Conservation (phyloP, 768 basidiomycete species). For the Neoboletus subvelutipes region DNA sequence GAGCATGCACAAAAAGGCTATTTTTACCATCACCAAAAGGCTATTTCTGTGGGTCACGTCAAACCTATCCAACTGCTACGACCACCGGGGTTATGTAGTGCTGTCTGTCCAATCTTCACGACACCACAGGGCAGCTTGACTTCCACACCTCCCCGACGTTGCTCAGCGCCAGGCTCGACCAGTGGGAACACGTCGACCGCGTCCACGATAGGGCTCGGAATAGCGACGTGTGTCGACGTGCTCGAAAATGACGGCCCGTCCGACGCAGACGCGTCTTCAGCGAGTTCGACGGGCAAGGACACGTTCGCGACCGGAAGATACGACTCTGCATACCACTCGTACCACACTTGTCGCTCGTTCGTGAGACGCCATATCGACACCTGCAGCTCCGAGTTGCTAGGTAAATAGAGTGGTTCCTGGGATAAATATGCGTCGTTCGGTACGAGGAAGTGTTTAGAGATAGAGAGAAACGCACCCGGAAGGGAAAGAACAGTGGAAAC, state of each 20-base stretch:
- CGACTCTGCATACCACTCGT: constrained; percentile 97
- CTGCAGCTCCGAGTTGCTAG: constrained; percentile 87
- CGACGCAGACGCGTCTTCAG: constrained; percentile 15
- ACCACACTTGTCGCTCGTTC: constrained; percentile 90
- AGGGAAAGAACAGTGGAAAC: constrained; percentile 97
- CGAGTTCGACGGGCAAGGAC: constrained; percentile 20
- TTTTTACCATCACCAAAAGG: background rate
- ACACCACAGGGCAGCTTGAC: constrained; percentile 37
- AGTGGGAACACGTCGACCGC: constrained; percentile 47
- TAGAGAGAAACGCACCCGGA: constrained; percentile 58
- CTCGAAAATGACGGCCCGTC: constrained; percentile 28
- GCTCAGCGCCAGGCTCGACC: constrained; percentile 11
- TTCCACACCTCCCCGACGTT: constrained; percentile 8
- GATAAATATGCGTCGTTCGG: background rate
- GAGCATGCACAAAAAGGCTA: background rate
- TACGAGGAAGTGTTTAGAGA: background rate
- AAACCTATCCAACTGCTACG: constrained; percentile 92
- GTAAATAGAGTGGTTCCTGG: constrained; percentile 92
- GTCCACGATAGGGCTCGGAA: constrained; percentile 73
- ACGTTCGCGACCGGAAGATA: constrained; percentile 66
- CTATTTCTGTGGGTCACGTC: constrained; percentile 17
- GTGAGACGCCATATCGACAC: constrained; percentile 95
- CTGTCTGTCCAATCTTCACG: constrained; percentile 94
- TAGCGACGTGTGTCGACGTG: constrained; percentile 29
- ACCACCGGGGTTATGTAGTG: constrained; percentile 88